Evolutionary conservation across 352 stramenopile genomes (phyloP).

Genomic region (Phytophthora chlamydospora): DNA sequence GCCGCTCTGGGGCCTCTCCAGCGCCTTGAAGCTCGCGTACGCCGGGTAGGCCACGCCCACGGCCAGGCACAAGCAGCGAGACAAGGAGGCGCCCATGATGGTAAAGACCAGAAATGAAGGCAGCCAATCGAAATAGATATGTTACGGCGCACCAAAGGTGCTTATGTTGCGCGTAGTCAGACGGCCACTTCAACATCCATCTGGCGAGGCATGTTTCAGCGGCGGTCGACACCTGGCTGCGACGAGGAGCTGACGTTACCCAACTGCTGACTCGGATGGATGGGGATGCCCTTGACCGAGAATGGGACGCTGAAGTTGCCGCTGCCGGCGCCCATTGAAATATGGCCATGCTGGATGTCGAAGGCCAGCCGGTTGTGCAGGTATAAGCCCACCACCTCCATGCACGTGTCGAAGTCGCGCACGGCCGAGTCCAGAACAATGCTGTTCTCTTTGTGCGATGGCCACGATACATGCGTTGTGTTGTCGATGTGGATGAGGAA

Average conservation of each 20-base stretch:
- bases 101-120: constrained; percentile 8
- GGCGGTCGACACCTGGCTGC: constrained; percentile 11
- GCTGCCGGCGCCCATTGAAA: constrained; percentile 59
- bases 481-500: constrained; percentile 64
- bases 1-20: constrained; percentile 52
- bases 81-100: constrained; percentile 58
- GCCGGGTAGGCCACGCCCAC: constrained; percentile 66
- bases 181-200: constrained; percentile 22
- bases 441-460: constrained; percentile 69
- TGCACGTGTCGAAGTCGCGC: constrained; percentile 65
- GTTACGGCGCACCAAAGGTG: constrained; percentile 1
- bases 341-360: constrained; percentile 63
- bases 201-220: neutral
- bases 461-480: constrained; percentile 56
- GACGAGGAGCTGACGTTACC: constrained; percentile 4
- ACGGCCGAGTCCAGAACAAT: constrained; percentile 61
- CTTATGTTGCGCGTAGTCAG: constrained; percentile 16
- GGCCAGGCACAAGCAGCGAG: constrained; percentile 57
- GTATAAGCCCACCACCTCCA: constrained; percentile 70
- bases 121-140: neutral
- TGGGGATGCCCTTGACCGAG: constrained; percentile 65
- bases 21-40: constrained; percentile 80
- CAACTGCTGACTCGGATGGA: constrained; percentile 43
- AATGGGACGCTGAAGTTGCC: constrained; percentile 83
- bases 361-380: constrained; percentile 70